Evolutionary conservation across 352 stramenopile genomes (phyloP).

Genomic region (Pseudoperonospora humuli): DNA sequence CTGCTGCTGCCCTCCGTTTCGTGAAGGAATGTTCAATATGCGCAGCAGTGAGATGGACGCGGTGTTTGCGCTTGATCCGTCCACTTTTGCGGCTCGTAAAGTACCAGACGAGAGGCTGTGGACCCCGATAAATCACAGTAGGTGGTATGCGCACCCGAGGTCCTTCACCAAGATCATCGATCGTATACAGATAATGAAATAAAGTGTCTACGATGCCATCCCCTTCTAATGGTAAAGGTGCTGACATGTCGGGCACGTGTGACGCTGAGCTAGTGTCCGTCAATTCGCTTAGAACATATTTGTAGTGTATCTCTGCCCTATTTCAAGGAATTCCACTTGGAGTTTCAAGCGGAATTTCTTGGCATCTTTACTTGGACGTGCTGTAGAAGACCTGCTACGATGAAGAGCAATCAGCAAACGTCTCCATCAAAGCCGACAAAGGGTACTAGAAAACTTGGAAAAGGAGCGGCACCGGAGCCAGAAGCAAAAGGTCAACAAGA

Average conservation of each 20-base stretch:
- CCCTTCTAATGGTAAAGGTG: constrained; percentile 62
- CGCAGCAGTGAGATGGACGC: constrained; percentile 85
- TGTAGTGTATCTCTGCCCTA: too few relatives aligned
- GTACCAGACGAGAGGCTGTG: constrained; percentile 90
- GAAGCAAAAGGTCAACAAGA: too few relatives aligned
- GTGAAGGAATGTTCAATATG: constrained; percentile 93
- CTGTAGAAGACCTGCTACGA: too few relatives aligned
- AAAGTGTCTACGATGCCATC: constrained; percentile 86
- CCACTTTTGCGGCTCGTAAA: constrained; percentile 85
- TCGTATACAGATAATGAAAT: constrained; percentile 86
- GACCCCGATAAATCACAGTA: constrained; percentile 91
- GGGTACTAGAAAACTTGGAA: too few relatives aligned
- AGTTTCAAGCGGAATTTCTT: constrained; percentile 14
- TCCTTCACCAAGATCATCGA: constrained; percentile 86
- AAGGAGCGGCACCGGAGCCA: too few relatives aligned
- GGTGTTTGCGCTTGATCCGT: constrained; percentile 89
- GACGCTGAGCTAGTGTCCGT: too few relatives aligned
- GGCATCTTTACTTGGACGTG: too few relatives aligned
- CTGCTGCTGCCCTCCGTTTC: constrained; percentile 64
- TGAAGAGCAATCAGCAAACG: too few relatives aligned
- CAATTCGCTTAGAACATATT: too few relatives aligned
- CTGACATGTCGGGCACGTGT: too few relatives aligned
- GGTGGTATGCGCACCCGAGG: constrained; percentile 88
- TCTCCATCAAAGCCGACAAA: too few relatives aligned
- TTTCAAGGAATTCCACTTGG: constrained; percentile 17